Percentiles rank a stretch among this genome's conserved stretches.
phyloP scores from a whole-genome alignment of 129 eudicot genomes.

The sunflower (Helianthus annuus) region HanXRQr2.0-SUNRISE NC_035449.2:116106397-116106896 shows the following conservation, averaged over 20 bases:
- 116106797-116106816: slow-evolving; percentile 29
- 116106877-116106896: too few relatives aligned
- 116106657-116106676: background rate
- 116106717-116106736: slow-evolving; percentile 42
- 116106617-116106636: slow-evolving; percentile 8
- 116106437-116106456: slow-evolving; percentile 80
- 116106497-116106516: background rate
- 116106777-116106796: slow-evolving; percentile 13
- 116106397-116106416: slow-evolving; percentile 84
- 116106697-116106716: slow-evolving; percentile 32
- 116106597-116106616: slow-evolving; percentile 27
- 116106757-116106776: slow-evolving; percentile 23
- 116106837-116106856: too few relatives aligned
- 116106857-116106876: too few relatives aligned
- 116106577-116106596: slow-evolving; percentile 15
- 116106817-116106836: slow-evolving; percentile 35
- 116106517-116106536: background rate
- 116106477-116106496: slow-evolving; percentile 79
- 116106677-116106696: background rate
- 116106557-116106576: slow-evolving; percentile 22
- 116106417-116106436: slow-evolving; percentile 88
- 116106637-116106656: slow-evolving; percentile 47
- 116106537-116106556: slow-evolving; percentile 29
- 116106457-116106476: slow-evolving; percentile 78
- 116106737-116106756: slow-evolving; percentile 43